phyloP scores from a whole-genome alignment of 1,139 yeast genomes.

The Debaryomycetaceae sp. region DNA sequence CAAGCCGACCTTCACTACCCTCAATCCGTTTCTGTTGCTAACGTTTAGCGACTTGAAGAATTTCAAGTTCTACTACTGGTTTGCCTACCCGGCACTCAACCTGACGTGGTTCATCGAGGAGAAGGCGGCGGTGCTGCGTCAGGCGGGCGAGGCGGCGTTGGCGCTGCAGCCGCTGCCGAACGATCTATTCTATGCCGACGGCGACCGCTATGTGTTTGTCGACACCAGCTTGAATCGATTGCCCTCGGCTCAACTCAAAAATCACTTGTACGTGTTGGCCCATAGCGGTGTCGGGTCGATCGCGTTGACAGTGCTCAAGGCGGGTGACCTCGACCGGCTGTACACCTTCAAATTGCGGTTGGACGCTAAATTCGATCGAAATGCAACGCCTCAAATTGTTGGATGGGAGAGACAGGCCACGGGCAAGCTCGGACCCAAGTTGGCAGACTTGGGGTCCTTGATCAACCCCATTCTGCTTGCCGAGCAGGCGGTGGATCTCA shows the following conservation, averaged over 20 bases:
- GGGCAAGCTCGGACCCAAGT: constrained; percentile 74
- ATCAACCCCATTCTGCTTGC: constrained; percentile 80
- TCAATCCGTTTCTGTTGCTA: constrained; percentile 51
- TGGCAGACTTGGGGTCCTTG: constrained; percentile 75
- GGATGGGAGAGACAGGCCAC: constrained; percentile 90
- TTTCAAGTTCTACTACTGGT: constrained; percentile 86
- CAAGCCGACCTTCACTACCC: constrained; percentile 8
- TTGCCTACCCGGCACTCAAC: constrained; percentile 66
- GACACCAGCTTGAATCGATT: constrained; percentile 53
- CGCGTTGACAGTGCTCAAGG: constrained; percentile 33
- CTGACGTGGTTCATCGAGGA: constrained; percentile 43
- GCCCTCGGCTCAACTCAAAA: constrained; percentile 64
- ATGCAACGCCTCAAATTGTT: constrained; percentile 35
- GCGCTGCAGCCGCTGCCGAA: no score
- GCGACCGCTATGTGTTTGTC: constrained; percentile 46
- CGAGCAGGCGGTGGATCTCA: constrained; percentile 86
- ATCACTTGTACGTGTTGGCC: constrained; percentile 56
- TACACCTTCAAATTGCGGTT: constrained; percentile 18
- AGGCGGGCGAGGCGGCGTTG: no score
- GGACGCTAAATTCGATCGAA: constrained; percentile 11
- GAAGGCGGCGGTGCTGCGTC: no score
- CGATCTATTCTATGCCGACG: no score
- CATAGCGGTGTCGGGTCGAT: constrained; percentile 32
- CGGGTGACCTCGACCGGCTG: constrained; percentile 23
- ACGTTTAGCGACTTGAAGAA: constrained; percentile 86